Evolutionary conservation across 129 eudicot genomes (phyloP).

Genomic region (Heracleum sosnowskyi): DNA sequence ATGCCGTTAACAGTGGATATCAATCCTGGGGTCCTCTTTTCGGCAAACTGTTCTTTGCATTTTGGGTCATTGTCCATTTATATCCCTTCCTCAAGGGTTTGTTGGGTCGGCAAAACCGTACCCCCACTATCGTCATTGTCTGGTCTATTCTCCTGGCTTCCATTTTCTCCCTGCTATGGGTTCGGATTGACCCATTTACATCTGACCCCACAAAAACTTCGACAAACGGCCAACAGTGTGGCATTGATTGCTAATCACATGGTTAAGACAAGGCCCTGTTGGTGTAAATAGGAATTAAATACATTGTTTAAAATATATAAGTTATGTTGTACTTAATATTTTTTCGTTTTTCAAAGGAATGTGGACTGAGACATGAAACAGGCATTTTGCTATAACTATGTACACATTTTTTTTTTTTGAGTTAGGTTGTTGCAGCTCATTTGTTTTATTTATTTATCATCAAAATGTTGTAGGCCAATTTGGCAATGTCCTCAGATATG

Average conservation of each 20-base stretch:
- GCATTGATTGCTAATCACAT: slow-evolving; percentile 44
- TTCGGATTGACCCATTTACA: slow-evolving; percentile 66
- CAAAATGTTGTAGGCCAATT: neutral
- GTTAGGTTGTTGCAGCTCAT: neutral
- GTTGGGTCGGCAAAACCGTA: slow-evolving; percentile 72
- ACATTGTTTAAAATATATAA: neutral
- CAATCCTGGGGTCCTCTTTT: slow-evolving; percentile 85
- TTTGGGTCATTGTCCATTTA: slow-evolving; percentile 73
- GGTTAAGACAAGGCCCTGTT: neutral
- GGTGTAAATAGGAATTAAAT: slow-evolving; percentile 18
- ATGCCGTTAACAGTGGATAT: slow-evolving; percentile 72
- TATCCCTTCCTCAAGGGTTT: slow-evolving; percentile 82
- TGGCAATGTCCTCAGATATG: neutral
- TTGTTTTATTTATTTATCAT: neutral
- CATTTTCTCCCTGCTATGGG: slow-evolving; percentile 78
- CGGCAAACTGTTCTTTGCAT: slow-evolving; percentile 62
- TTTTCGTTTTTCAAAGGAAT: neutral
- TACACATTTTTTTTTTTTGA: neutral
- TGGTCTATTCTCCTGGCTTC: slow-evolving; percentile 79
- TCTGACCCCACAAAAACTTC: slow-evolving; percentile 18
- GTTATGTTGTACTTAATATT: neutral
- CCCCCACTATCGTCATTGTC: slow-evolving; percentile 71
- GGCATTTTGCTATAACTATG: neutral
- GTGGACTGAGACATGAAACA: neutral
- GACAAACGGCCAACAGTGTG: slow-evolving; percentile 56